These are phyloP conservation scores for Metschnikowia santaceciliae DNA, from an alignment of 805 yeast genomes.

Conservation along the genomic window DNA sequence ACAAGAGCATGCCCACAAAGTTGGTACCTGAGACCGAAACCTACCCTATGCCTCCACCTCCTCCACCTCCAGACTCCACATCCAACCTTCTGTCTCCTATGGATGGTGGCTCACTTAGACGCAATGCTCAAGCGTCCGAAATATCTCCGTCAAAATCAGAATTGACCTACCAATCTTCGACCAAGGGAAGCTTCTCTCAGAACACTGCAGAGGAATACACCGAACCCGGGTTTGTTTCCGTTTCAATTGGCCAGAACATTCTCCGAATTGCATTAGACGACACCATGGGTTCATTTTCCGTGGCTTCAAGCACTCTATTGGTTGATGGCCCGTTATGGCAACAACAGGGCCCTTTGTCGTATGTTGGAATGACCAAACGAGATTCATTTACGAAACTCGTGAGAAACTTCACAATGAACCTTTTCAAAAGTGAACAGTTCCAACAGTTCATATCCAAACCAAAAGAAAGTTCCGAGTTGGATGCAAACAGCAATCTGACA, in stretches of 20 bases:
- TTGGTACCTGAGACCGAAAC: neutral
- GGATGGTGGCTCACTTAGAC: neutral
- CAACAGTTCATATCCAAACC: constrained; percentile 25
- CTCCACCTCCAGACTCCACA: constrained; percentile 1
- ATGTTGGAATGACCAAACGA: constrained; percentile 37
- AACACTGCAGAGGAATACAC: neutral
- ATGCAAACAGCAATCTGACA: neutral
- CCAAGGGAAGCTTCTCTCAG: neutral
- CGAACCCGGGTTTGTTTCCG: constrained; percentile 19
- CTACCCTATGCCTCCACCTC: constrained; percentile 2
- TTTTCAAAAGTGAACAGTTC: constrained; percentile 34
- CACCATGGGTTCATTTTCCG: constrained; percentile 28
- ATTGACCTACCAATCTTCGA: constrained; percentile 2
- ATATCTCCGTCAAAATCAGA: constrained; percentile 3
- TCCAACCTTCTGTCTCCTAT: neutral
- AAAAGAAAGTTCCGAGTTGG: neutral
- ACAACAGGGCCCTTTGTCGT: constrained; percentile 38
- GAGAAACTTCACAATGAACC: constrained; percentile 31
- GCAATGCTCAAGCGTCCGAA: neutral
- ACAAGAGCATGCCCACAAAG: neutral
- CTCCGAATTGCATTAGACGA: constrained; percentile 33
- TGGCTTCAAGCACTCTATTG: constrained; percentile 32
- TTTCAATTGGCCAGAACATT: constrained; percentile 34
- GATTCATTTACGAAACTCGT: constrained; percentile 38
- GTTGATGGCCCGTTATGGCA: constrained; percentile 39